A percentile compares a stretch with the other conserved stretches of the same genome.
phyloP scores from a whole-genome alignment of 2,329 filamentous ascomycete genomes.

The Xylaria sp. region DNA sequence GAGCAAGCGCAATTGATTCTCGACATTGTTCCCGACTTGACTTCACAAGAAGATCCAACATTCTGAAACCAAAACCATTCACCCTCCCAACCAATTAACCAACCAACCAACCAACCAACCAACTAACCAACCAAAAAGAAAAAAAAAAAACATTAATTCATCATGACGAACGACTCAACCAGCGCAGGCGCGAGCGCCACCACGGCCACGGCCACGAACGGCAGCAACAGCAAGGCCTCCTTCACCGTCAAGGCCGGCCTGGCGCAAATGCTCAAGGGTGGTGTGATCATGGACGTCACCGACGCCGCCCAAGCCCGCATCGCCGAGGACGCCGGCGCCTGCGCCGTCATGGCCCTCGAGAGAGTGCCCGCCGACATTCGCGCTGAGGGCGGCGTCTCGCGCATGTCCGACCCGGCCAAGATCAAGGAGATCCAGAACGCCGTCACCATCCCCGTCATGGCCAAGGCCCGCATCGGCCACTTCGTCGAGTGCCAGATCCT shows the following conservation, averaged over 20 bases:
- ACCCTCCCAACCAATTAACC: not conserved
- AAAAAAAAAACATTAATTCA: not conserved
- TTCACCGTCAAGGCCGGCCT: slow-evolving; percentile 95
- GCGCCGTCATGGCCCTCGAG: slow-evolving; percentile 98
- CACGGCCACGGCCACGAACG: slow-evolving; percentile 29
- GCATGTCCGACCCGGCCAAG: slow-evolving; percentile 95
- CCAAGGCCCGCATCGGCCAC: slow-evolving; percentile 96
- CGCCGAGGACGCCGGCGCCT: slow-evolving; percentile 94
- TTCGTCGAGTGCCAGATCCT: slow-evolving; percentile 99
- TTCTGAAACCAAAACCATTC: not conserved
- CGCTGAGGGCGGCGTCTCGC: slow-evolving; percentile 88
- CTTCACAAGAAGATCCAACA: not conserved
- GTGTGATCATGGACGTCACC: slow-evolving; percentile 99
- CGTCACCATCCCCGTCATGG: slow-evolving; percentile 99
- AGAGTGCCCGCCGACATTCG: slow-evolving; percentile 97
- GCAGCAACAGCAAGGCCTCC: slow-evolving; percentile 54
- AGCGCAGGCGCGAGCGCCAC: slow-evolving; percentile 2
- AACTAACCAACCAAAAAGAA: not conserved
- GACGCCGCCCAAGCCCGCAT: slow-evolving; percentile 94
- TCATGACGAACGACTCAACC: slow-evolving; percentile 35
- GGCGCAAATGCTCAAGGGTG: slow-evolving; percentile 98
- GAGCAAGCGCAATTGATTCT: slow-evolving; percentile 13
- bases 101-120: not conserved
- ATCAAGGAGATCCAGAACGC: slow-evolving; percentile 95
- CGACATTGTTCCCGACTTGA: not conserved